Percentiles rank a stretch among this genome's conserved stretches.
Conservation (phyloP, 331 rosid species). For the Erythrophleum ivorense region DNA sequence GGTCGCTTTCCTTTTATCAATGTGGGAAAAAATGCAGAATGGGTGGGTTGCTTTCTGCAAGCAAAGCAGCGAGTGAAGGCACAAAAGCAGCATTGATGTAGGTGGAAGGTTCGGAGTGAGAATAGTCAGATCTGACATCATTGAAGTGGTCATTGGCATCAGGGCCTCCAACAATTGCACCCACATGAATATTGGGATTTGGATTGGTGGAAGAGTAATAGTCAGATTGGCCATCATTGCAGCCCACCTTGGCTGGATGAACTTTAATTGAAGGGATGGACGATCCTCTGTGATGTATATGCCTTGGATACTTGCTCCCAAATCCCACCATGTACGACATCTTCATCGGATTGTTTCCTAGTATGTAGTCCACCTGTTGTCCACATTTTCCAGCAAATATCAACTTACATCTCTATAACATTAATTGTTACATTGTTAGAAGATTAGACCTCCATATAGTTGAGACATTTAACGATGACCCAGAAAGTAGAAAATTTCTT, state of each 20-base stretch:
- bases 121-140: constrained; percentile 73
- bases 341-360: constrained; percentile 78
- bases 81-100: constrained; percentile 86
- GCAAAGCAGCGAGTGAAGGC: constrained; percentile 70
- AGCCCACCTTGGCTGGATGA: constrained; percentile 63
- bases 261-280: constrained; percentile 72
- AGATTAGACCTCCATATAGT: constrained; percentile 12
- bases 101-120: constrained; percentile 84
- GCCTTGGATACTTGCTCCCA: constrained; percentile 69
- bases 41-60: constrained; percentile 11
- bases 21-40: not conserved
- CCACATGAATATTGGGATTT: constrained; percentile 75
- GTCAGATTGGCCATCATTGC: constrained; percentile 59
- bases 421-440: constrained; percentile 2
- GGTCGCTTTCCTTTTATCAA: not conserved
- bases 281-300: constrained; percentile 86
- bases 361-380: constrained; percentile 80
- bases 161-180: constrained; percentile 90
- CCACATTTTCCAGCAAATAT: not conserved
- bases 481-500: not conserved
- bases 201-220: constrained; percentile 58
- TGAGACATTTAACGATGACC: not conserved
- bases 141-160: constrained; percentile 65
- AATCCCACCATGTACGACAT: constrained; percentile 88
- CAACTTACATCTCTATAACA: not conserved